Evolutionary conservation across 139 green algal genomes (phyloP).

Genomic region (Marvania coccoides): DNA sequence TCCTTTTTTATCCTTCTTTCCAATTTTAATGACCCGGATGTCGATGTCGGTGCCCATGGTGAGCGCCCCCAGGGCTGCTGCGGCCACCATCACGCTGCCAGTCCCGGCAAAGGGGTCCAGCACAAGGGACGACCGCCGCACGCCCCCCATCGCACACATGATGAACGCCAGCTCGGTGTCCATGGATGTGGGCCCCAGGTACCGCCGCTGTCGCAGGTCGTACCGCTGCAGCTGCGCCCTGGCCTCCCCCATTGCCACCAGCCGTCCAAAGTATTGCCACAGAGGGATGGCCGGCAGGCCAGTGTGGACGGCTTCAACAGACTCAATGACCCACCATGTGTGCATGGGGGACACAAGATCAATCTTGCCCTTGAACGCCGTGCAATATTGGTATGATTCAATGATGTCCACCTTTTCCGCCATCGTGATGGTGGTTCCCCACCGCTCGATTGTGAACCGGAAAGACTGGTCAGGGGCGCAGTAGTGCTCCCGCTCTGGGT

Average conservation of each 20-base stretch:
- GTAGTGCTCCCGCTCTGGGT: slow-evolving; percentile 27
- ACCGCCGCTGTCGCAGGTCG: slow-evolving; percentile 59
- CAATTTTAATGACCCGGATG: slow-evolving; percentile 48
- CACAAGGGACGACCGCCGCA: slow-evolving; percentile 35
- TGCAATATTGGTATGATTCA: not conserved
- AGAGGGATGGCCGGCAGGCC: not conserved
- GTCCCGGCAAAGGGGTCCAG: slow-evolving; percentile 85
- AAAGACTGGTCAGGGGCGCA: slow-evolving; percentile 32
- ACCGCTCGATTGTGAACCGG: slow-evolving; percentile 51
- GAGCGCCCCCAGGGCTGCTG: slow-evolving; percentile 52
- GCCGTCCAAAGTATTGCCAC: slow-evolving; percentile 71
- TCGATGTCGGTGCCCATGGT: slow-evolving; percentile 82
- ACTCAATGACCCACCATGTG: slow-evolving; percentile 3
- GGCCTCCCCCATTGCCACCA: slow-evolving; percentile 38
- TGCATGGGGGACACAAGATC: not conserved
- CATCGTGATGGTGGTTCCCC: slow-evolving; percentile 21
- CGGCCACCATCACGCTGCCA: slow-evolving; percentile 80
- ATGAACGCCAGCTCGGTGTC: slow-evolving; percentile 89
- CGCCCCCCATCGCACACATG: slow-evolving; percentile 83
- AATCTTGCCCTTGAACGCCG: not conserved
- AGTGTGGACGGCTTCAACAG: not conserved
- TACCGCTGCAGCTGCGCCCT: slow-evolving; percentile 26
- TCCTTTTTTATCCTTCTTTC: slow-evolving; percentile 42
- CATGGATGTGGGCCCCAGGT: slow-evolving; percentile 92
- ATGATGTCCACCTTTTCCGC: slow-evolving; percentile 43